Evolutionary conservation across 2,329 filamentous ascomycete species (phyloP).

Genomic region (Phialemoniopsis sp.): DNA sequence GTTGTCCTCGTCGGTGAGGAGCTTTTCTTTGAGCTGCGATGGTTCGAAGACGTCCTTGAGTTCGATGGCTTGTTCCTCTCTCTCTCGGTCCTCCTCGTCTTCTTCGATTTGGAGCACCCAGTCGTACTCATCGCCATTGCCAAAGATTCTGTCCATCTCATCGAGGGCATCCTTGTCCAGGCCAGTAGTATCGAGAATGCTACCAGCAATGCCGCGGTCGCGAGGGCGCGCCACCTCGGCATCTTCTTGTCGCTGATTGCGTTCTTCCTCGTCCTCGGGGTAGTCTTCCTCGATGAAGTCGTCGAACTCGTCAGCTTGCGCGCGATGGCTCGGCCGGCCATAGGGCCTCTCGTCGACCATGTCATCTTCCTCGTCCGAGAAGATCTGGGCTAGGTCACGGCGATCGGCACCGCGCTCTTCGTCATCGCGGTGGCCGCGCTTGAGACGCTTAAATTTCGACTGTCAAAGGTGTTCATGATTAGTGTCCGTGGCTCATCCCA

Average conservation of each 20-base stretch:
- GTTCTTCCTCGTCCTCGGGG: constrained; percentile 78
- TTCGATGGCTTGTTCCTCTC: constrained; percentile 80
- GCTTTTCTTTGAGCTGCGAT: constrained; percentile 87
- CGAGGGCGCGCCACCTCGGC: constrained; percentile 81
- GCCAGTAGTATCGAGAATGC: constrained; percentile 73
- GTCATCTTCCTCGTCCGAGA: constrained; percentile 89
- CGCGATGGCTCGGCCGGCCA: constrained; percentile 49
- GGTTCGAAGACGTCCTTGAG: constrained; percentile 98
- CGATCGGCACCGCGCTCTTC: constrained; percentile 60
- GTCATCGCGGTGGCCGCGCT: constrained; percentile 80
- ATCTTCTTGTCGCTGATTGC: constrained; percentile 74
- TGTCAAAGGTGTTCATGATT: constrained; percentile 26
- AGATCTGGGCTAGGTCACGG: constrained; percentile 84
- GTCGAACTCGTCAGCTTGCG: constrained; percentile 74
- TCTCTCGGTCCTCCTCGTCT: constrained; percentile 73
- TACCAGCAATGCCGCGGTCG: constrained; percentile 62
- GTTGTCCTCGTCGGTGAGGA: constrained; percentile 95
- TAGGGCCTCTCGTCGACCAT: constrained; percentile 51
- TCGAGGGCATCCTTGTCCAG: constrained; percentile 90
- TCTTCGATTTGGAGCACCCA: constrained; percentile 91
- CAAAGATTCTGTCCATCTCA: constrained; percentile 95
- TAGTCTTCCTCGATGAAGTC: constrained; percentile 98
- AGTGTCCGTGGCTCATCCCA: neutral
- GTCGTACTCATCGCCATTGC: constrained; percentile 91
- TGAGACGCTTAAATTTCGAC: constrained; percentile 94